These are phyloP conservation scores for Hyphodiscus sp. DNA, from an alignment of 2,329 filamentous ascomycete species.

Conservation along the genomic window DNA sequence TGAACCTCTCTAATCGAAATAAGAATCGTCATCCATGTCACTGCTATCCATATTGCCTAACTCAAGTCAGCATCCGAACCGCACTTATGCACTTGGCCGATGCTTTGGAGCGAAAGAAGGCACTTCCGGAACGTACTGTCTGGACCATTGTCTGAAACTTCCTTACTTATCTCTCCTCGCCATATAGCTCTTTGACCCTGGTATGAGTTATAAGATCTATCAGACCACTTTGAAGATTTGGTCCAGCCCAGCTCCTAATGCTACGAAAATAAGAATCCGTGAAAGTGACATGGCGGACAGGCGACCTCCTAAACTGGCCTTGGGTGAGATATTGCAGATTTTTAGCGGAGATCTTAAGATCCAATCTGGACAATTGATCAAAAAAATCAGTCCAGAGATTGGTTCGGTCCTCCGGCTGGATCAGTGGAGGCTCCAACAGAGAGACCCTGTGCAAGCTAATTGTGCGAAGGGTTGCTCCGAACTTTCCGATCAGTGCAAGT, in stretches of 20 bases:
- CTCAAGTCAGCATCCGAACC: no score
- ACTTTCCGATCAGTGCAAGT: slow-evolving; percentile 34
- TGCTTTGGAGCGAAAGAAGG: no score
- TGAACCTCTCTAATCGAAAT: no score
- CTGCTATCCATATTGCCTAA: no score
- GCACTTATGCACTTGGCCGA: no score
- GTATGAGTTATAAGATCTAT: slow-evolving; percentile 3
- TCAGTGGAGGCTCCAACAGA: slow-evolving; percentile 8
- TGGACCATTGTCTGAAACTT: neutral
- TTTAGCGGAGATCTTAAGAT: slow-evolving; percentile 10
- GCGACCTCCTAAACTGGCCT: neutral
- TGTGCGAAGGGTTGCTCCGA: slow-evolving; percentile 36
- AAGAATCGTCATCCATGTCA: no score
- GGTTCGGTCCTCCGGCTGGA: slow-evolving; percentile 19
- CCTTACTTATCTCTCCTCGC: neutral
- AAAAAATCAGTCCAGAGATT: slow-evolving; percentile 39
- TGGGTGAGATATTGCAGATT: slow-evolving; percentile 10
- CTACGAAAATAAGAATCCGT: neutral
- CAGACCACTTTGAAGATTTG: slow-evolving; percentile 14
- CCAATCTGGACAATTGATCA: slow-evolving; percentile 26
- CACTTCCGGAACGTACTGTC: no score
- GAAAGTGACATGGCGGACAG: slow-evolving; percentile 3
- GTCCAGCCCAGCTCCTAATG: slow-evolving; percentile 12
- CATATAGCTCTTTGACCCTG: neutral
- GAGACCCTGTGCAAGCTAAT: slow-evolving; percentile 41